A percentile compares a stretch with the other conserved stretches of the same genome.
These are phyloP conservation scores for Geotrichum ghanense DNA, from an alignment of 805 yeast species.

Conservation along the genomic window DNA sequence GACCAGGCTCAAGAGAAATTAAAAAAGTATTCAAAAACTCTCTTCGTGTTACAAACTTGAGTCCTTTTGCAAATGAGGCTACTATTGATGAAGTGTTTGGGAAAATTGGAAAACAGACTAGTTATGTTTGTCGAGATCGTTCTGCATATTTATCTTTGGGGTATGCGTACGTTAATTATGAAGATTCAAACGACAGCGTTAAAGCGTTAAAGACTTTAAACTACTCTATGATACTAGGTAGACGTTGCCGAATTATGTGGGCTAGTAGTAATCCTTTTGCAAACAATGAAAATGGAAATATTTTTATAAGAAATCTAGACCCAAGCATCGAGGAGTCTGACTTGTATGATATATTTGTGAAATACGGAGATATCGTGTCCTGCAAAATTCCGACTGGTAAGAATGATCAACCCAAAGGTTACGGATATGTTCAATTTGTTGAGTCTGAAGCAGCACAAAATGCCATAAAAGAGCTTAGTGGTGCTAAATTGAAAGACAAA, in stretches of 20 bases:
- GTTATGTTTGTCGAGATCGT: background rate
- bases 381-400: conserved; percentile 39
- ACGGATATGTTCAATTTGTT: conserved; percentile 62
- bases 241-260: background rate
- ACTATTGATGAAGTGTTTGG: background rate
- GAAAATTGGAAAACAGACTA: background rate
- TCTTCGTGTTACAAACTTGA: background rate
- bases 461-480: conserved; percentile 48
- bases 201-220: background rate
- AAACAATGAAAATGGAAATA: conserved; percentile 32
- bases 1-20: too few species aligned
- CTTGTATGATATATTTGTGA: conserved; percentile 39
- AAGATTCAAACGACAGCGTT: background rate
- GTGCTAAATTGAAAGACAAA: conserved; percentile 22
- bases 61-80: background rate
- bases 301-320: conserved; percentile 43
- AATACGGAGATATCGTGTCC: conserved; percentile 38
- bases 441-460: conserved; percentile 45
- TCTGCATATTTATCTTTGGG: background rate
- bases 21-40: too few species aligned
- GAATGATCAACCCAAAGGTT: conserved; percentile 36
- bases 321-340: conserved; percentile 42
- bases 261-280: background rate
- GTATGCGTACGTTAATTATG: background rate
- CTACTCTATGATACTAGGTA: background rate